phyloP scores from a whole-genome alignment of 163 green algal genomes.

The Prototheca wickerhamii region DNA sequence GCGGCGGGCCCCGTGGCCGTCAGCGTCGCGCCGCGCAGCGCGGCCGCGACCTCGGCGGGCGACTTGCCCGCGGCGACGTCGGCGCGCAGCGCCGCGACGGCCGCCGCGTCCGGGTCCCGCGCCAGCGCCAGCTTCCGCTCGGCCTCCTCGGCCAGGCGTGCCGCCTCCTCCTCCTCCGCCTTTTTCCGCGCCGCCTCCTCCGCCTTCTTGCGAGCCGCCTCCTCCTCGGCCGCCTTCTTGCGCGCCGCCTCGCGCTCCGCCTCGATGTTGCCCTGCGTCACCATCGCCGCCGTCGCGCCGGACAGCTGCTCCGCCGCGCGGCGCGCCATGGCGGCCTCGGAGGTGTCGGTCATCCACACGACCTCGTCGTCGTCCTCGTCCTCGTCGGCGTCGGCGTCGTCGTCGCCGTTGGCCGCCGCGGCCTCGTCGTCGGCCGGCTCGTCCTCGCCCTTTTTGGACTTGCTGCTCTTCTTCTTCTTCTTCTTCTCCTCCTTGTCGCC shows the following conservation, averaged over 20 bases:
- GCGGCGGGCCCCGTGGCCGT: slow-evolving; percentile 46
- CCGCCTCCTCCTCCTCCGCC: slow-evolving; percentile 8
- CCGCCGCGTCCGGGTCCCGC: slow-evolving; percentile 11
- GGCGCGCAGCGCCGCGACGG: slow-evolving; percentile 10
- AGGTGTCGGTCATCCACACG: slow-evolving; percentile 90
- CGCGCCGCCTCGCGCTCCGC: slow-evolving; percentile 38
- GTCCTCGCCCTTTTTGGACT: slow-evolving; percentile 41
- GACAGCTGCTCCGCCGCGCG: slow-evolving; percentile 86
- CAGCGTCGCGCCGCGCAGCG: slow-evolving; percentile 21
- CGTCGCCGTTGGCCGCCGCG: slow-evolving; percentile 13
- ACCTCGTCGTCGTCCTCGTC: slow-evolving; percentile 69
- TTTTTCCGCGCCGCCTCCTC: slow-evolving; percentile 12
- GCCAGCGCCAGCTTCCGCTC: slow-evolving; percentile 6
- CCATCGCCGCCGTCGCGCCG: slow-evolving; percentile 70
- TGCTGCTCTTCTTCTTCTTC: slow-evolving; percentile 48
- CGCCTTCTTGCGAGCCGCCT: slow-evolving; percentile 25
- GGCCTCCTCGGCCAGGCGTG: slow-evolving; percentile 25
- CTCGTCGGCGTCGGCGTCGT: slow-evolving; percentile 26
- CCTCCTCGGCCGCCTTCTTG: slow-evolving; percentile 25
- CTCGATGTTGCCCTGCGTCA: slow-evolving; percentile 48
- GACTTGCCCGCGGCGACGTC: slow-evolving; percentile 14
- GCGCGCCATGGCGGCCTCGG: slow-evolving; percentile 51
- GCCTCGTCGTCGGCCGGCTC: slow-evolving; percentile 20
- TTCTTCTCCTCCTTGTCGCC: slow-evolving; percentile 55
- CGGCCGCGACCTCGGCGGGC: slow-evolving; percentile 1